Evolutionary conservation across 768 basidiomycete genomes (phyloP).

Genomic region (Rhizopogon salebrosus): DNA sequence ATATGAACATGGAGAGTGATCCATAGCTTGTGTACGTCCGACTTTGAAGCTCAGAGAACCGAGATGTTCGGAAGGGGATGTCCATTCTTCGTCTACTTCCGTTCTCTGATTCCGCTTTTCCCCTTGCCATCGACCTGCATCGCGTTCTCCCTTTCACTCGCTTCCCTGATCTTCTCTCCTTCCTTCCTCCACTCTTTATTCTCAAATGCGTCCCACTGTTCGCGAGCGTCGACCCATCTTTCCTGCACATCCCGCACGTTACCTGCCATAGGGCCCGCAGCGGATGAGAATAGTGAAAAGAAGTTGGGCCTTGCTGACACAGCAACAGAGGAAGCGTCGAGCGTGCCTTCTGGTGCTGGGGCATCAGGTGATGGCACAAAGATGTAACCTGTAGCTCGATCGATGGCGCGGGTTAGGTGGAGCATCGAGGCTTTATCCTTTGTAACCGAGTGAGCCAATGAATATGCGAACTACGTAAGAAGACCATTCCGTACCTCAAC

Average conservation of each 20-base stretch:
- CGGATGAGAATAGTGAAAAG: conserved; percentile 62
- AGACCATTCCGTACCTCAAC: conserved; percentile 69
- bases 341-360: conserved; percentile 27
- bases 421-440: conserved; percentile 96
- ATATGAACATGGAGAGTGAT: no score
- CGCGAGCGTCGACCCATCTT: conserved; percentile 84
- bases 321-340: conserved; percentile 25
- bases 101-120: conserved; percentile 21
- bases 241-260: conserved; percentile 82
- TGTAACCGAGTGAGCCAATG: neutral
- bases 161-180: conserved; percentile 41
- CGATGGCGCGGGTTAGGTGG: conserved; percentile 75
- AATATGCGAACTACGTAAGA: neutral
- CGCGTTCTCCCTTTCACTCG: conserved; percentile 12
- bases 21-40: no score
- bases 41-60: no score
- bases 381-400: conserved; percentile 89
- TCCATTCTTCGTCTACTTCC: conserved; percentile 35
- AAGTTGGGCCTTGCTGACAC: conserved; percentile 54
- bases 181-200: conserved; percentile 71
- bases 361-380: conserved; percentile 58
- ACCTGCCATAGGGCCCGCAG: conserved; percentile 48
- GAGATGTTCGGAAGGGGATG: no score
- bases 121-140: neutral
- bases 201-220: conserved; percentile 81